A percentile compares a stretch with the other conserved stretches of the same genome.
Conservation (phyloP, 2,329 filamentous ascomycete species). For the Thyridium curvatum region DNA sequence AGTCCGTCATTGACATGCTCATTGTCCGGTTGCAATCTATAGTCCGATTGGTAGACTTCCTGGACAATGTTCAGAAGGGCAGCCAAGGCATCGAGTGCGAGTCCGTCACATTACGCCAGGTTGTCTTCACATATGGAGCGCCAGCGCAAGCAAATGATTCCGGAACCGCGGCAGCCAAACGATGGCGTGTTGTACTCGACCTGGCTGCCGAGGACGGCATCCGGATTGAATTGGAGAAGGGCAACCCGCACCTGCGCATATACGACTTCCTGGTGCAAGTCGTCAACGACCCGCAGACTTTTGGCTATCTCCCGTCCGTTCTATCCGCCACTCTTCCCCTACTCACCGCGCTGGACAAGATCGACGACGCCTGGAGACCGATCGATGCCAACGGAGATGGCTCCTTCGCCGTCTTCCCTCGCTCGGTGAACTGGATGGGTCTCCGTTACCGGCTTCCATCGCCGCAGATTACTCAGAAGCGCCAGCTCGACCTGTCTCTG, state of each 20-base stretch:
- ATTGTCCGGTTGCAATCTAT: constrained; percentile 57
- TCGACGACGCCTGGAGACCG: constrained; percentile 49
- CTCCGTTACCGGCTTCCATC: constrained; percentile 43
- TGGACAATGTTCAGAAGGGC: constrained; percentile 56
- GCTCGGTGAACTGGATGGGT: constrained; percentile 50
- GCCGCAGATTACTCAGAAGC: constrained; percentile 16
- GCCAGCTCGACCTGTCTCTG: constrained; percentile 45
- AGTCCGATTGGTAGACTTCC: constrained; percentile 63
- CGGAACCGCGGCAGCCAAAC: constrained; percentile 10
- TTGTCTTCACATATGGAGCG: constrained; percentile 62
- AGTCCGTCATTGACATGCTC: constrained; percentile 52
- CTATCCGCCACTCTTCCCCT: constrained; percentile 58
- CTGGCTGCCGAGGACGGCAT: constrained; percentile 47
- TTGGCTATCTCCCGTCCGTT: constrained; percentile 44
- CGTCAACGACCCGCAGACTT: constrained; percentile 49
- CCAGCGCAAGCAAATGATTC: constrained; percentile 1
- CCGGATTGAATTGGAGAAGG: constrained; percentile 50
- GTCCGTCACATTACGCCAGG: constrained; percentile 52
- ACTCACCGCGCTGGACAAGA: constrained; percentile 51
- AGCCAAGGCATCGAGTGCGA: constrained; percentile 50
- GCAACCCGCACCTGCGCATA: constrained; percentile 63
- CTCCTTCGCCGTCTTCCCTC: constrained; percentile 43
- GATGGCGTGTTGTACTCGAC: constrained; percentile 51
- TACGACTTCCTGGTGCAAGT: constrained; percentile 51
- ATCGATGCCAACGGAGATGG: constrained; percentile 35